These are phyloP conservation scores for Boletus pseudo-olivaceus DNA, from an alignment of 768 basidiomycete genomes.

Conservation along the genomic window DNA sequence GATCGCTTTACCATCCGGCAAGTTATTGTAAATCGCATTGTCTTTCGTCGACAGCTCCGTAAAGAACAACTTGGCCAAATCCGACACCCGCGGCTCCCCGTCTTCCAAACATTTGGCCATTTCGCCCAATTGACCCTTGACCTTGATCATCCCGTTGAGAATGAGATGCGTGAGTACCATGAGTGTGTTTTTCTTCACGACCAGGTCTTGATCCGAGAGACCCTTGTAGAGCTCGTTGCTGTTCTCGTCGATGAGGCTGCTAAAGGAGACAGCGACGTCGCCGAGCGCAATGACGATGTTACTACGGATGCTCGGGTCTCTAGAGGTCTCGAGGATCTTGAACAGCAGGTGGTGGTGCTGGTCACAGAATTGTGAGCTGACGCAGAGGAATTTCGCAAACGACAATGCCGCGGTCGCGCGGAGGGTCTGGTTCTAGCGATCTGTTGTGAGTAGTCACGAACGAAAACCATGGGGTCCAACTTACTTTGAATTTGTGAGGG, in stretches of 20 bases:
- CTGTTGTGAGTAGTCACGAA: conserved; percentile 4
- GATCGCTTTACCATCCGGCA: conserved; percentile 76
- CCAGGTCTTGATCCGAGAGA: conserved; percentile 77
- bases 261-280: conserved; percentile 98
- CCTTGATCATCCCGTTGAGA: conserved; percentile 99
- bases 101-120: conserved; percentile 99
- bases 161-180: conserved; percentile 98
- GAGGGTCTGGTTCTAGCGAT: conserved; percentile 71
- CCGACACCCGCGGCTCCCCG: conserved; percentile 78
- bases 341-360: conserved; percentile 84
- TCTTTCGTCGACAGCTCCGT: conserved; percentile 94
- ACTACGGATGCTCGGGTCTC: conserved; percentile 84
- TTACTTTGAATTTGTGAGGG: conserved; percentile 87
- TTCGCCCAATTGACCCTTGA: conserved; percentile 98
- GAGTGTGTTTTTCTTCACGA: conserved; percentile 98
- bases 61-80: conserved; percentile 98
- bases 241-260: conserved; percentile 95
- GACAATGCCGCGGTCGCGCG: conserved; percentile 84
- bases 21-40: conserved; percentile 97
- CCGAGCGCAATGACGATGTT: conserved; percentile 98
- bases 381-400: conserved; percentile 95
- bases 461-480: neutral
- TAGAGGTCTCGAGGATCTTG: conserved; percentile 89
- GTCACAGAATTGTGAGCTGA: conserved; percentile 93
- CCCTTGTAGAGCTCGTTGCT: conserved; percentile 94